Conservation (phyloP, 116 monocot genomes). For the Posidonia oceanica region DNA sequence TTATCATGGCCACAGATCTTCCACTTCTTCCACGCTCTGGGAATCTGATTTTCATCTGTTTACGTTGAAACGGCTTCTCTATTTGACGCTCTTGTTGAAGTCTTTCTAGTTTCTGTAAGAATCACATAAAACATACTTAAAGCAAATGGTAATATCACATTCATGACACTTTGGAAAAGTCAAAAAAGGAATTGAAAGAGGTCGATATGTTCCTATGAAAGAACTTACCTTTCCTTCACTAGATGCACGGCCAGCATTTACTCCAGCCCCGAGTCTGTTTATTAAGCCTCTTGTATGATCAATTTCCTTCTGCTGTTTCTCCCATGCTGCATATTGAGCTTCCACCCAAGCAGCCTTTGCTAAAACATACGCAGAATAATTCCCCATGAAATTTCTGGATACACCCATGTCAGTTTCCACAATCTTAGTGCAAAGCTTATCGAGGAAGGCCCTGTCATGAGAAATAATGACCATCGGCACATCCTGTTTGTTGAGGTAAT, state of each 20-base stretch:
- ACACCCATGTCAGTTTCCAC: constrained; percentile 98
- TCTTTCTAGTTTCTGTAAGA: constrained; percentile 77
- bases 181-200: too few relatives aligned
- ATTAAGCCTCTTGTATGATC: constrained; percentile 85
- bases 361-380: constrained; percentile 83
- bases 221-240: constrained; percentile 84
- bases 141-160: too few relatives aligned
- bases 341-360: constrained; percentile 69
- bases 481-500: constrained; percentile 76
- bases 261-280: constrained; percentile 82
- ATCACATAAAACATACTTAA: not conserved
- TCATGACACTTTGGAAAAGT: too few relatives aligned
- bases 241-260: constrained; percentile 94
- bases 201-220: not conserved
- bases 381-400: constrained; percentile 78
- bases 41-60: constrained; percentile 85
- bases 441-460: constrained; percentile 95
- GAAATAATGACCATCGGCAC: constrained; percentile 98
- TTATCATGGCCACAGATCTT: constrained; percentile 57
- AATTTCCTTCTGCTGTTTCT: constrained; percentile 96
- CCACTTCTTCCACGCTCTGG: constrained; percentile 95
- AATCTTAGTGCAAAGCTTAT: constrained; percentile 88
- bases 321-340: constrained; percentile 82
- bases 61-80: constrained; percentile 90
- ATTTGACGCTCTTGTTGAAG: constrained; percentile 72